These are phyloP conservation scores for Vitis vinifera DNA, from an alignment of 164 flowering plant genomes.

Conservation along the genomic window DNA sequence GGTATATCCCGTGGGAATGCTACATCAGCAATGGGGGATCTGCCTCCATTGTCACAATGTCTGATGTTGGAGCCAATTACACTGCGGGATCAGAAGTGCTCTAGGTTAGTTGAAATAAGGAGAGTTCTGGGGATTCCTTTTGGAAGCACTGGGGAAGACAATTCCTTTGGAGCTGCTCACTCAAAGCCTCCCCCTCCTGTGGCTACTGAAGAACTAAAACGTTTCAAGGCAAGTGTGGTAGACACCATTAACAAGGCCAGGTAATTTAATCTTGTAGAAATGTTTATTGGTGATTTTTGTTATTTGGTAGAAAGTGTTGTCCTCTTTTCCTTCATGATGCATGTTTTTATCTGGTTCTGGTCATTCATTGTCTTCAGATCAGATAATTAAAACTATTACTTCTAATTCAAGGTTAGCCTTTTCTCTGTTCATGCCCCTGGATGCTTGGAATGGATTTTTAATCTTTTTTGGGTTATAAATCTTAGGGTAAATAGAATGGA, in stretches of 20 bases:
- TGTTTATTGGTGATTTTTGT: not conserved
- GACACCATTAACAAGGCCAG: constrained; percentile 33
- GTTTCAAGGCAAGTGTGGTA: constrained; percentile 24
- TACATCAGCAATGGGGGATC: constrained; percentile 24
- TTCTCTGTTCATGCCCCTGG: not conserved
- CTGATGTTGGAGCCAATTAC: constrained; percentile 58
- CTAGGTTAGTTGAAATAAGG: constrained; percentile 53
- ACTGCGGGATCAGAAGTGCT: constrained; percentile 55
- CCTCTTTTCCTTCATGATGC: not conserved
- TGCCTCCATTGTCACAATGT: constrained; percentile 50
- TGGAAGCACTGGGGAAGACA: constrained; percentile 50
- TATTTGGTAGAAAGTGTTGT: too few species aligned
- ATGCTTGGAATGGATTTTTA: not conserved
- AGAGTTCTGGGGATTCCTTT: constrained; percentile 47
- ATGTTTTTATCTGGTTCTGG: not conserved
- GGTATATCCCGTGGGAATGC: constrained; percentile 32
- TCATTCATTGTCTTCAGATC: not conserved
- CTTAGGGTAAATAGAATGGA: not conserved
- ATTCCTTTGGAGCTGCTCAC: constrained; percentile 50
- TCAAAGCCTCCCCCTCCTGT: constrained; percentile 29
- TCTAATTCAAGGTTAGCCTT: not conserved
- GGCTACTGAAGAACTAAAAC: constrained; percentile 37
- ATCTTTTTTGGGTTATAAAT: not conserved
- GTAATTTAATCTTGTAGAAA: constrained; percentile 17
- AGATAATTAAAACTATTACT: not conserved